phyloP scores from a whole-genome alignment of 306 rosid species.

The Gillenia trifoliata region DNA sequence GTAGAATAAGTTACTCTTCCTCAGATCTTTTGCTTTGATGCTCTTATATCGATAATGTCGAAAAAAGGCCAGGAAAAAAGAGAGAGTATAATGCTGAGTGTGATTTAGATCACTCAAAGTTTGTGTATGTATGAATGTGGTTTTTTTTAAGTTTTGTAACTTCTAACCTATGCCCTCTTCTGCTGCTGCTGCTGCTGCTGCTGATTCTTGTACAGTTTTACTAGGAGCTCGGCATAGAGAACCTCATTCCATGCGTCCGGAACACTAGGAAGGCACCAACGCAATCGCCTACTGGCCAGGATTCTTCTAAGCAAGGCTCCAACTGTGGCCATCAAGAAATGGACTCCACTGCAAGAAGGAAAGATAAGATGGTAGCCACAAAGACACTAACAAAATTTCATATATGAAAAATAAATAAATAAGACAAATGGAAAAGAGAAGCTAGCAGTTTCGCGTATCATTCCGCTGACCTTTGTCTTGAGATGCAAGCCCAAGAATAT shows the following conservation, averaged over 20 bases:
- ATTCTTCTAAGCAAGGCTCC: conserved; percentile 65
- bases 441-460: conserved; percentile 9
- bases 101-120: conserved; percentile 19
- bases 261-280: conserved; percentile 98
- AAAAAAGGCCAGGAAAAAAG: conserved; percentile 17
- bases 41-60: conserved; percentile 16
- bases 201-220: conserved; percentile 34
- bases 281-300: conserved; percentile 98
- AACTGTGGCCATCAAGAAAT: conserved; percentile 87
- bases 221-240: conserved; percentile 61
- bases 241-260: conserved; percentile 92
- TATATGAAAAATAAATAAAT: conserved; percentile 5
- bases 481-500: conserved; percentile 58
- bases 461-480: conserved; percentile 59
- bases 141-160: conserved; percentile 1
- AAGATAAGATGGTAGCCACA: conserved; percentile 20
- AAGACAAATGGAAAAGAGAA: conserved; percentile 9
- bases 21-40: no score
- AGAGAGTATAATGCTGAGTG: conserved; percentile 14
- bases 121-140: conserved; percentile 9
- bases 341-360: conserved; percentile 66
- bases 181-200: conserved; percentile 42
- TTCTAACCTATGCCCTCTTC: conserved; percentile 50
- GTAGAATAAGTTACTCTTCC: conserved; percentile 13
- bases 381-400: conserved; percentile 8